Base-by-base conservation (phyloP, 2,329 filamentous ascomycete species). In the Hortaea werneckii region DNA sequence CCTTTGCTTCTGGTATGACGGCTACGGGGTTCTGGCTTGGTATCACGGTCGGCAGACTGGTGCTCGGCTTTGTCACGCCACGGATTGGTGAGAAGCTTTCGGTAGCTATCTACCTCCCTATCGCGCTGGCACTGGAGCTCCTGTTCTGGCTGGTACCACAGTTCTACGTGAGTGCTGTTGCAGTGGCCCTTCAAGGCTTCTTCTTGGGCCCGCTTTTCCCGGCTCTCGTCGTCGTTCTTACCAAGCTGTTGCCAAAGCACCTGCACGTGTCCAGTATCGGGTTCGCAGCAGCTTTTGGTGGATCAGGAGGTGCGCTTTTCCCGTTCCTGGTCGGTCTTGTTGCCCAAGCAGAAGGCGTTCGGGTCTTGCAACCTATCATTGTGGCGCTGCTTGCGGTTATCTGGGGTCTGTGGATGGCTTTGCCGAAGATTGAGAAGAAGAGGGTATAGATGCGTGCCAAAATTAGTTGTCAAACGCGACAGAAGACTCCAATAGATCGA, bases 1-100 rank as follows among this genome's bases (percentile, higher is more conserved):
- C 79, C 0, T 90, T 92, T 58, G 74, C 80, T 2, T 81, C 83
- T 30, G 87, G 87, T 2, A 78, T 92, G 67, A 80, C 79, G 0
- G 82, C 80, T 0, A 90, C 85, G 0, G 82, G 85, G 0, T 94
- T 90, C 67, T 94, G 87, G 87, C 75, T 87, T 38, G 87, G 87
- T 0, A 73, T 94, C 51, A 89, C 86, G 0, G 63, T 87, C 0
- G 87, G 87, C 0, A 72, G 87, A 1, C 68, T 92, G 2, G 62
- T 81, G 0, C 65, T 94, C 11, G 85, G 85, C 0, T 92, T 94
- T 54, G 70, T 89, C 3, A 94, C 87, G 1, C 80, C 82, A 1
- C 69, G 74, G 2, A 69, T 87, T 12, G 86, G 86, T 0, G 87
- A 90, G 67, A 86, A 83, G 60, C 59, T 72, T 34, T 66, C 71